Evolutionary conservation across 2,329 filamentous ascomycete species (phyloP).

Genomic region (Escovopsis sp.): DNA sequence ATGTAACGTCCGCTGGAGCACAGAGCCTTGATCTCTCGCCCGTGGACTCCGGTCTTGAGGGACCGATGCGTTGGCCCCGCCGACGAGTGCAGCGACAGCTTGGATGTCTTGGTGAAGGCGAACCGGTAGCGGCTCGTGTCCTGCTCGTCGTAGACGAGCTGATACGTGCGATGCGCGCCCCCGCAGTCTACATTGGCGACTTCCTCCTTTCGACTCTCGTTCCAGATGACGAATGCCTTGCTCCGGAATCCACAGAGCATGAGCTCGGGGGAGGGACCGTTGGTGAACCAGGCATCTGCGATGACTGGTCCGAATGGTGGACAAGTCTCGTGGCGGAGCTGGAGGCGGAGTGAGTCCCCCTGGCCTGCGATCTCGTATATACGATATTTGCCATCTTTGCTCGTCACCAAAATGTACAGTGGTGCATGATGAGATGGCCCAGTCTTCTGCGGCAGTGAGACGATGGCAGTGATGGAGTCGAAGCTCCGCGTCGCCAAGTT

Average conservation of each 20-base stretch:
- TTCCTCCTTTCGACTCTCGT: conserved; percentile 55
- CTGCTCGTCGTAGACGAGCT: conserved; percentile 20
- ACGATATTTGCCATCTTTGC: conserved; percentile 61
- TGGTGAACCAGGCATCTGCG: conserved; percentile 50
- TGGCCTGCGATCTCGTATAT: conserved; percentile 34
- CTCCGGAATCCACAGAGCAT: conserved; percentile 69
- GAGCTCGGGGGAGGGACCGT: conserved; percentile 32
- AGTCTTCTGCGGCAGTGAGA: conserved; percentile 23
- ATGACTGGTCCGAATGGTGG: conserved; percentile 63
- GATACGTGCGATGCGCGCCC: conserved; percentile 67
- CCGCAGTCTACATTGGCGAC: conserved; percentile 65
- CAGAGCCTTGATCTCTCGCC: conserved; percentile 59
- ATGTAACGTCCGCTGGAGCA: conserved; percentile 26
- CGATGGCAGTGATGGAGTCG: conserved; percentile 56
- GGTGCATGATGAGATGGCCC: conserved; percentile 4
- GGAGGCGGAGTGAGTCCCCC: conserved; percentile 14
- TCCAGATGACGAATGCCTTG: conserved; percentile 68
- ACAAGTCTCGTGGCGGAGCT: conserved; percentile 49
- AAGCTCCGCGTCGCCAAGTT: conserved; percentile 26
- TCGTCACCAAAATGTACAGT: conserved; percentile 50
- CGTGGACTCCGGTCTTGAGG: conserved; percentile 61
- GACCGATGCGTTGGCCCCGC: conserved; percentile 21
- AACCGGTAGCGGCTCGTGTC: conserved; percentile 31
- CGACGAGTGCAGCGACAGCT: conserved; percentile 32
- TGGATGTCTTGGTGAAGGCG: conserved; percentile 59